phyloP scores from a whole-genome alignment of 768 basidiomycete species.

The Chiua virens region DNA sequence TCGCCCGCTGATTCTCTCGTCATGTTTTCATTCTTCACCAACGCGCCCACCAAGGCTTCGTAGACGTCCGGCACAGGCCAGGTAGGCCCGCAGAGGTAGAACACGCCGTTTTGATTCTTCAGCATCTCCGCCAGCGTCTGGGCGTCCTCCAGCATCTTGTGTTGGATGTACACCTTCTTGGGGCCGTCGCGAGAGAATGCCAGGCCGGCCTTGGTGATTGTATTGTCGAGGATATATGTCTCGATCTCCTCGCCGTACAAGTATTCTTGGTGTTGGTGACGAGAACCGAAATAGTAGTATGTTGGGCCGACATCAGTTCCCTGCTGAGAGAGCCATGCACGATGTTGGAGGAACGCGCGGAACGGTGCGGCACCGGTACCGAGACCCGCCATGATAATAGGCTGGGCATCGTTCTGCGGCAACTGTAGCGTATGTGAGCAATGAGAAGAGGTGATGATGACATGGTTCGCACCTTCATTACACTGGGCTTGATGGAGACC shows the following conservation, averaged over 20 bases:
- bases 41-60: constrained; percentile 82
- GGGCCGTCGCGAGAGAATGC: constrained; percentile 95
- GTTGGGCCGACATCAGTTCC: constrained; percentile 85
- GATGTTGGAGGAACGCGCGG: constrained; percentile 97
- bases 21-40: constrained; percentile 69
- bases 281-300: constrained; percentile 98
- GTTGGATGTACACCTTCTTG: constrained; percentile 97
- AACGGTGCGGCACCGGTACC: constrained; percentile 99
- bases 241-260: constrained; percentile 97
- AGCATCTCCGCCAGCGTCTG: constrained; percentile 74
- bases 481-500: constrained; percentile 97
- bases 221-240: constrained; percentile 81
- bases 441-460: background rate
- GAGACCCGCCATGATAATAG: constrained; percentile 97
- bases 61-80: constrained; percentile 99
- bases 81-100: constrained; percentile 97
- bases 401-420: constrained; percentile 80
- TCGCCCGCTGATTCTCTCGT: constrained; percentile 66
- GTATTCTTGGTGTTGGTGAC: constrained; percentile 93
- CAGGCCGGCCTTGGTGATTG: constrained; percentile 88
- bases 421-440: constrained; percentile 47
- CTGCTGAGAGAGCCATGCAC: constrained; percentile 76
- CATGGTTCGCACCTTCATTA: constrained; percentile 80
- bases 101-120: constrained; percentile 71
- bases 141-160: constrained; percentile 95